A percentile compares a stretch with the other conserved stretches of the same genome.
These are phyloP conservation scores for Immersiporthe knoxdaviesiana DNA, from an alignment of 2,329 filamentous ascomycete genomes.

Conservation along the genomic window DNA sequence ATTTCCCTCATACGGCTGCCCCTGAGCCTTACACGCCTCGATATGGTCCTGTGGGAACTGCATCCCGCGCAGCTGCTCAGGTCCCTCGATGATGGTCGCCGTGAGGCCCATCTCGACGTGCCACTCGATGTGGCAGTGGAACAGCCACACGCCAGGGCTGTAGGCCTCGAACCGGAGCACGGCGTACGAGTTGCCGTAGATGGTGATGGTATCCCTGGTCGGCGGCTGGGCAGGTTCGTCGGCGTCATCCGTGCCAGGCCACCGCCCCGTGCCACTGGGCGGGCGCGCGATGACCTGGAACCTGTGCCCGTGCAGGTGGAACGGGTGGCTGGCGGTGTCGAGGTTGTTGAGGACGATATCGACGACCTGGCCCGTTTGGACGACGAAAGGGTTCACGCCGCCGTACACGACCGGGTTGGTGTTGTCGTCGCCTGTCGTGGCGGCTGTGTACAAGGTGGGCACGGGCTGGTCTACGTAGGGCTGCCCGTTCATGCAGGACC, in stretches of 20 bases:
- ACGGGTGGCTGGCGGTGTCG: constrained; percentile 52
- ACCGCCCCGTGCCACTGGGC: constrained; percentile 41
- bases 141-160: constrained; percentile 59
- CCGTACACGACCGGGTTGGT: constrained; percentile 48
- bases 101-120: constrained; percentile 63
- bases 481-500: constrained; percentile 65
- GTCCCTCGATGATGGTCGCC: constrained; percentile 59
- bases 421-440: constrained; percentile 56
- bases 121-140: constrained; percentile 66
- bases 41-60: constrained; percentile 63
- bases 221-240: constrained; percentile 37
- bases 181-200: constrained; percentile 49
- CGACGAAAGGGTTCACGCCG: constrained; percentile 46
- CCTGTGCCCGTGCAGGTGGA: constrained; percentile 59
- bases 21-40: constrained; percentile 47
- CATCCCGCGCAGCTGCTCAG: constrained; percentile 57
- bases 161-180: constrained; percentile 56
- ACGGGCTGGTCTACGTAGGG: constrained; percentile 71
- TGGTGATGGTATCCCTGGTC: constrained; percentile 43
- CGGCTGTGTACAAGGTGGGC: constrained; percentile 72
- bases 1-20: constrained; percentile 61
- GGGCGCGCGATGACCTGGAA: constrained; percentile 56
- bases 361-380: constrained; percentile 44
- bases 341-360: constrained; percentile 56
- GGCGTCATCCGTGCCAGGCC: constrained; percentile 40